phyloP scores from a whole-genome alignment of 257 asterid genomes.

The Mentha longifolia region DNA sequence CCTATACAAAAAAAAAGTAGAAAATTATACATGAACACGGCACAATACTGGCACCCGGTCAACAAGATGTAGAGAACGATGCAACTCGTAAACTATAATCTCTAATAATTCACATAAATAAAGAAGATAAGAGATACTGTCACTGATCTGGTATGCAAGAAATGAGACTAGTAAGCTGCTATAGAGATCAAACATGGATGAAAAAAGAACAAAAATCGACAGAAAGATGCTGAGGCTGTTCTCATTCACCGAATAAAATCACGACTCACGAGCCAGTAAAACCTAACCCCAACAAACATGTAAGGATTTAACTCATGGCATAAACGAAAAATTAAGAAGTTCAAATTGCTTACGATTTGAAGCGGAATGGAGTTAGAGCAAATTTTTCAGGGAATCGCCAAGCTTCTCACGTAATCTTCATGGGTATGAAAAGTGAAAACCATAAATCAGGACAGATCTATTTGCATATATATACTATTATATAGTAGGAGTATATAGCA shows the following conservation, averaged over 20 bases:
- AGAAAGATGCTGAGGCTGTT: neutral
- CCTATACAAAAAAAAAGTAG: no score
- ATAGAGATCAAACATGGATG: neutral
- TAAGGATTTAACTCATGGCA: neutral
- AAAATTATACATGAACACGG: neutral
- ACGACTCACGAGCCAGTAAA: neutral
- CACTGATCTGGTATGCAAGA: neutral
- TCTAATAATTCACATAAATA: neutral
- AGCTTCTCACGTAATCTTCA: constrained; percentile 27
- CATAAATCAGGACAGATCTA: neutral
- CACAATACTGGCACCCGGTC: neutral
- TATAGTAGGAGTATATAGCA: neutral
- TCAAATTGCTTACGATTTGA: constrained; percentile 13
- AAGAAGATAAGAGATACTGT: neutral
- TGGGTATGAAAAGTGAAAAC: neutral
- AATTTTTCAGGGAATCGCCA: constrained; percentile 24
- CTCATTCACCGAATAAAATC: constrained; percentile 10
- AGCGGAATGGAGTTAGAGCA: constrained; percentile 10
- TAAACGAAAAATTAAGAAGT: neutral
- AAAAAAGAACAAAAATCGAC: neutral
- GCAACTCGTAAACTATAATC: neutral
- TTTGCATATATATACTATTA: neutral
- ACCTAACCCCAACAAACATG: neutral
- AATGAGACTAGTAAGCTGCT: neutral
- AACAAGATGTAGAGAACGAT: neutral